These are phyloP conservation scores for Aureobasidium vineae DNA, from an alignment of 2,329 filamentous ascomycete genomes.

Conservation along the genomic window DNA sequence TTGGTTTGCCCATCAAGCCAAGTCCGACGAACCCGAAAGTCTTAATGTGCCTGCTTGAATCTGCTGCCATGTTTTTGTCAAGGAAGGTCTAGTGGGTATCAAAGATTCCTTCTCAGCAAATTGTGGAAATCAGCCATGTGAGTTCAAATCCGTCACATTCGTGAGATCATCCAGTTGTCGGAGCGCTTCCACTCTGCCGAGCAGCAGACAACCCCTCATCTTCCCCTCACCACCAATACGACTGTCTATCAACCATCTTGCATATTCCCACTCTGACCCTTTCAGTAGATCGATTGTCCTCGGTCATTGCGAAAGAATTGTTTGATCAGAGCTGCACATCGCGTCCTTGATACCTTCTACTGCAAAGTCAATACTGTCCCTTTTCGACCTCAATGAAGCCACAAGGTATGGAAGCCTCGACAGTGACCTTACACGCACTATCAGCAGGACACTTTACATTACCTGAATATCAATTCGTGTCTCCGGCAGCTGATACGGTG, in stretches of 20 bases:
- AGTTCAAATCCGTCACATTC: not conserved
- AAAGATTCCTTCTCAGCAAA: not conserved
- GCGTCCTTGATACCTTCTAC: not conserved
- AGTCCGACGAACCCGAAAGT: constrained; percentile 54
- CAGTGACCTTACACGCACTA: constrained; percentile 8
- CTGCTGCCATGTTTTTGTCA: not conserved
- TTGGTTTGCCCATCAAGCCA: constrained; percentile 56
- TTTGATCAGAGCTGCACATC: not conserved
- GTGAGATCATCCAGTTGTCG: not conserved
- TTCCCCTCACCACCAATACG: not conserved
- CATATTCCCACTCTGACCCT: not conserved
- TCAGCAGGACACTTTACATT: constrained; percentile 44
- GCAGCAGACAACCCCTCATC: not conserved
- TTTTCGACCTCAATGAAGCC: not conserved
- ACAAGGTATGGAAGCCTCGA: not conserved
- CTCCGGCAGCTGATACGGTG: constrained; percentile 45
- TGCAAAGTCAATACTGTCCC: not conserved
- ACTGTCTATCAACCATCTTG: not conserved
- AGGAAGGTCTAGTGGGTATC: not conserved
- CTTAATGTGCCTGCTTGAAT: not conserved
- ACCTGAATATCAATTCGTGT: constrained; percentile 49
- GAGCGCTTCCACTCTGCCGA: not conserved
- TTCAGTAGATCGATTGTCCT: not conserved
- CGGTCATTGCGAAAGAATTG: not conserved
- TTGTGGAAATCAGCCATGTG: not conserved